Evolutionary conservation across 2,329 filamentous ascomycete genomes (phyloP).

Genomic region (Trichoderma arundinaceum): DNA sequence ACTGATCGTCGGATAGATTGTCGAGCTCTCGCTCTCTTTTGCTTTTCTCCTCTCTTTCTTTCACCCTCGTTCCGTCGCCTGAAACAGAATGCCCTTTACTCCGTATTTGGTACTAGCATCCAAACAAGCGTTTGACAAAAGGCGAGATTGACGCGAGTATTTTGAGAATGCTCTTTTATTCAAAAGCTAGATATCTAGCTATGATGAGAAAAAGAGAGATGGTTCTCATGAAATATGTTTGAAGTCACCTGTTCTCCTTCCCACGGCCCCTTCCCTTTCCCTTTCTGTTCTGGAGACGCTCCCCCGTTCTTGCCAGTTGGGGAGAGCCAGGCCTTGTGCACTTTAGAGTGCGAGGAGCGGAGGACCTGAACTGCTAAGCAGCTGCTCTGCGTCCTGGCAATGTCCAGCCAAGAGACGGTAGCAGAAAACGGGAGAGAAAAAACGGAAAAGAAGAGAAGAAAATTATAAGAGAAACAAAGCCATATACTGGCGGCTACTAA

Average conservation of each 20-base stretch:
- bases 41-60: not conserved
- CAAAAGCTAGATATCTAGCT: slow-evolving; percentile 33
- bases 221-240: not conserved
- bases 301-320: not conserved
- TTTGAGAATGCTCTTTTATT: slow-evolving; percentile 23
- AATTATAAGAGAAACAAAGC: not conserved
- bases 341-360: too few species aligned
- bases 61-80: not conserved
- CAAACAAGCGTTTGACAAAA: not conserved
- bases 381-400: not conserved
- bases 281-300: not conserved
- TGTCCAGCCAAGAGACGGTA: not conserved
- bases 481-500: not conserved
- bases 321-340: not conserved
- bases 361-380: not conserved
- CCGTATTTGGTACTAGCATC: not conserved
- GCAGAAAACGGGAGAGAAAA: not conserved
- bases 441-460: not conserved
- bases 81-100: slow-evolving; percentile 1
- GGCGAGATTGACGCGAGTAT: not conserved
- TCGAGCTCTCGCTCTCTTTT: not conserved
- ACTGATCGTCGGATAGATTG: not conserved
- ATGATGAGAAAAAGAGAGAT: slow-evolving; percentile 15
- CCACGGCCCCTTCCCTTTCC: not conserved
- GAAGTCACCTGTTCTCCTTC: slow-evolving; percentile 4